These are phyloP conservation scores for Dothideomycetes sp. DNA, from an alignment of 2,329 filamentous ascomycete species.

Conservation along the genomic window DNA sequence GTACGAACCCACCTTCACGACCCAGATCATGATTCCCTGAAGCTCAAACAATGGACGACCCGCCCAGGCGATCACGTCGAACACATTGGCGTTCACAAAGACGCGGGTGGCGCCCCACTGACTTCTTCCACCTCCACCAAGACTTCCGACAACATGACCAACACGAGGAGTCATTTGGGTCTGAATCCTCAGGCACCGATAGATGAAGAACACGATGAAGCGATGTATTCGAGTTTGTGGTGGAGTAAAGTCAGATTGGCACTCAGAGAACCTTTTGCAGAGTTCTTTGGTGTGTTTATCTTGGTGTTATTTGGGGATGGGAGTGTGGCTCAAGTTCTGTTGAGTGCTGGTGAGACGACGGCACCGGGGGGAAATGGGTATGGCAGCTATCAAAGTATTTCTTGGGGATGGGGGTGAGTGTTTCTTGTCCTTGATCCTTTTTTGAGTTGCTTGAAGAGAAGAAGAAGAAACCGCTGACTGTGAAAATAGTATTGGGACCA, in stretches of 20 bases:
- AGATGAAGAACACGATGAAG: conserved; percentile 32
- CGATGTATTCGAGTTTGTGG: conserved; percentile 27
- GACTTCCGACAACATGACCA: conserved; percentile 12
- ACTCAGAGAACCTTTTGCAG: conserved; percentile 35
- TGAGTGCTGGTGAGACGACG: conserved; percentile 28
- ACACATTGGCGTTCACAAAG: conserved; percentile 2
- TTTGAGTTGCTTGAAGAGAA: background rate
- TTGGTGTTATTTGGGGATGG: conserved; percentile 38
- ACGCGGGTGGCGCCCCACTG: conserved; percentile 6
- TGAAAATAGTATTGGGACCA: conserved; percentile 25
- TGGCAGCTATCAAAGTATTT: conserved; percentile 34
- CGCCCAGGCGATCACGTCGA: conserved; percentile 8
- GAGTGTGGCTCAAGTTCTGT: conserved; percentile 34
- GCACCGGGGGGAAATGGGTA: conserved; percentile 36
- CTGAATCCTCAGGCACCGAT: conserved; percentile 34
- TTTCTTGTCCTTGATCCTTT: background rate
- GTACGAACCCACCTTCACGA: conserved; percentile 1
- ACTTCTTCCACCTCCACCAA: background rate
- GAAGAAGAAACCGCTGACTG: no score
- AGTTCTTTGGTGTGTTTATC: conserved; percentile 35
- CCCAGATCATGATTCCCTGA: background rate
- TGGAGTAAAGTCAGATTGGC: conserved; percentile 31
- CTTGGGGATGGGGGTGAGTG: conserved; percentile 31
- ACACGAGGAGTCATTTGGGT: conserved; percentile 21
- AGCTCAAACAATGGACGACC: conserved; percentile 6